phyloP scores from a whole-genome alignment of 1,139 yeast genomes.

The Arxiozyma telluris region DNA sequence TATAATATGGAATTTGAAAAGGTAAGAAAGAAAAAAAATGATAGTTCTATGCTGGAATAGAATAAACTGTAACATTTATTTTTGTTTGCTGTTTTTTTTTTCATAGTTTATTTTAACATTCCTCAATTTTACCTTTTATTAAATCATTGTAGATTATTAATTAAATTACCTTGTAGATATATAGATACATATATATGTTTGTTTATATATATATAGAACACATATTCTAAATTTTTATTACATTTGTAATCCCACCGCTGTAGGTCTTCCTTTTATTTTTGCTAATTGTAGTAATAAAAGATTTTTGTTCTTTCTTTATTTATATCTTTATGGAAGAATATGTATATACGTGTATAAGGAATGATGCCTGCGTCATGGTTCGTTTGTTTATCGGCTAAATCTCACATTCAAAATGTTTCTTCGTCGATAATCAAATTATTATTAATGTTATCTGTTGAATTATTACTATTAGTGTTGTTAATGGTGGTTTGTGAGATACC shows the following conservation, averaged over 20 bases:
- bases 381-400: background rate
- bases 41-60: too few relatives aligned
- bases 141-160: background rate
- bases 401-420: constrained; percentile 24
- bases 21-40: too few relatives aligned
- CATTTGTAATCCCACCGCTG: background rate
- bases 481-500: background rate
- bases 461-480: background rate
- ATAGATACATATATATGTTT: background rate
- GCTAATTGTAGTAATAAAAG: background rate
- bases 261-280: background rate
- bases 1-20: too few relatives aligned
- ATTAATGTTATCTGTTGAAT: background rate
- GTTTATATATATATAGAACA: constrained; percentile 1
- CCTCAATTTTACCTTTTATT: background rate
- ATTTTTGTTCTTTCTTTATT: too few relatives aligned
- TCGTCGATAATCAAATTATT: constrained; percentile 28
- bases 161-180: background rate
- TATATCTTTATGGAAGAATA: background rate
- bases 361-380: background rate
- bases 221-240: background rate
- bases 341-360: background rate
- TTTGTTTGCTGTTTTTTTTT: too few relatives aligned
- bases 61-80: too few relatives aligned
- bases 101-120: background rate